These are phyloP conservation scores for Tetragonia tetragonoides DNA, from an alignment of 148 eudicot species.

Conservation along the genomic window DNA sequence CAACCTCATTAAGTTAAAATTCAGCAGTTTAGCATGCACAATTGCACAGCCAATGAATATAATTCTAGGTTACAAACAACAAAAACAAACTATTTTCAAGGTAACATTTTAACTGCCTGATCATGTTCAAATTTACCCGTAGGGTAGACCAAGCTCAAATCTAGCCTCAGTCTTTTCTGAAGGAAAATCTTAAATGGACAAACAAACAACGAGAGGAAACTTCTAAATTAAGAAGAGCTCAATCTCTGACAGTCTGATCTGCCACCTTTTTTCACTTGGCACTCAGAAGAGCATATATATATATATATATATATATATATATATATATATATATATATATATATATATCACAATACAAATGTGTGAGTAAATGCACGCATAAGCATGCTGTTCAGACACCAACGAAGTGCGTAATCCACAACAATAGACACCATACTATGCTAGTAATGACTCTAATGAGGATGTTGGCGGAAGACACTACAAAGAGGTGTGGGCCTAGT, in stretches of 20 bases:
- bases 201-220: background rate
- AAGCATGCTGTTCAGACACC: background rate
- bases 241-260: background rate
- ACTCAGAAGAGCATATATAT: background rate
- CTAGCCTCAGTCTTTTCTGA: background rate
- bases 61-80: background rate
- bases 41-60: background rate
- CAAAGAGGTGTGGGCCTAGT: background rate
- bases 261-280: background rate
- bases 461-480: background rate
- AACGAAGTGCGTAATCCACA: background rate
- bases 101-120: background rate
- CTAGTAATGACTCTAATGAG: background rate
- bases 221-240: background rate
- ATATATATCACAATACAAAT: background rate
- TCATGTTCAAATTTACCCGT: constrained; percentile 1
- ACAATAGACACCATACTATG: background rate
- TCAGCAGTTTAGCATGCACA: background rate
- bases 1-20: constrained; percentile 4
- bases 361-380: background rate
- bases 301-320: too few relatives aligned
- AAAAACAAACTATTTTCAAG: background rate
- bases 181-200: background rate
- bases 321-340: too few relatives aligned
- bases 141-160: background rate